Evolutionary conservation across 768 basidiomycete genomes (phyloP).

Genomic region (Lentinula guzmanii): DNA sequence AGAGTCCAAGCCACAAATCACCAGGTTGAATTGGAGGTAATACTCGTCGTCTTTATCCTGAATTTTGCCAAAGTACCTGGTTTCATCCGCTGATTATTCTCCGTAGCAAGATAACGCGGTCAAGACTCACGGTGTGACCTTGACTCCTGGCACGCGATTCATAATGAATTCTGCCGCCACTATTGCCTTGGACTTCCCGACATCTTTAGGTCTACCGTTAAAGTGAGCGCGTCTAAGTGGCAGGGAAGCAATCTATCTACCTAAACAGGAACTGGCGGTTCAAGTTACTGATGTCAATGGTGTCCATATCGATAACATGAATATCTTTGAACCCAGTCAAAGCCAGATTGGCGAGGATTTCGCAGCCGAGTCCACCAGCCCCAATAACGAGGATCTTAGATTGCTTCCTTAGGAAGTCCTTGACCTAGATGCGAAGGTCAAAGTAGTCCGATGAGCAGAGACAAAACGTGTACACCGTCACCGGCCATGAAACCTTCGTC

Average conservation of each 20-base stretch:
- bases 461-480: slow-evolving; percentile 34
- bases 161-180: slow-evolving; percentile 96
- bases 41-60: slow-evolving; percentile 96
- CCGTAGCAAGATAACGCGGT: not conserved
- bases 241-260: slow-evolving; percentile 31
- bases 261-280: slow-evolving; percentile 98
- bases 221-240: not conserved
- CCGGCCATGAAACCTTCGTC: slow-evolving; percentile 81
- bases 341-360: slow-evolving; percentile 95
- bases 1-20: slow-evolving; percentile 96
- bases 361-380: slow-evolving; percentile 95
- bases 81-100: slow-evolving; percentile 2
- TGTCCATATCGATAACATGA: slow-evolving; percentile 99
- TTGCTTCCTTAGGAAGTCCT: slow-evolving; percentile 73
- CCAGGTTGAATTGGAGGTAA: slow-evolving; percentile 94
- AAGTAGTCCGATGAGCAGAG: not conserved
- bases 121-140: slow-evolving; percentile 85
- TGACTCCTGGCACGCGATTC: slow-evolving; percentile 93
- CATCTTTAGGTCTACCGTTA: slow-evolving; percentile 67
- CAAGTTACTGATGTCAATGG: slow-evolving; percentile 97
- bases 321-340: slow-evolving; percentile 97
- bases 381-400: slow-evolving; percentile 97
- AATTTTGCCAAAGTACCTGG: slow-evolving; percentile 93
- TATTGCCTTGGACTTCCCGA: slow-evolving; percentile 90
- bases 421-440: slow-evolving; percentile 51